These are phyloP conservation scores for Podila verticillata DNA, from an alignment of 192 early-diverging fungal species.

Conservation along the genomic window DNA sequence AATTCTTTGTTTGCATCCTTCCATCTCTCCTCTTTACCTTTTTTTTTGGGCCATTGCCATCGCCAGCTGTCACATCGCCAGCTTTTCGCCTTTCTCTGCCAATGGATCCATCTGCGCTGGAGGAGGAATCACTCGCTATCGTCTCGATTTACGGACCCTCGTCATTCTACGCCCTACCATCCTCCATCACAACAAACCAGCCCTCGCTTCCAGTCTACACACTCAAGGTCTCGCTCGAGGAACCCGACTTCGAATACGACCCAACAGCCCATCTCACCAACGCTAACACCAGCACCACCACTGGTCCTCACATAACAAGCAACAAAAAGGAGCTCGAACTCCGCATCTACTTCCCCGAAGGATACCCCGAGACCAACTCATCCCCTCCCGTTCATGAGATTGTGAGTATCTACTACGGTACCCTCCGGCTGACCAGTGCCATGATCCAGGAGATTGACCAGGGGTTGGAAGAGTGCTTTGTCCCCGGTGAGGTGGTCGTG, in stretches of 20 bases:
- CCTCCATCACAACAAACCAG: not conserved
- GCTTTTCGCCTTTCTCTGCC: not conserved
- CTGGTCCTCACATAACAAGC: not conserved
- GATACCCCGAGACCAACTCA: conserved; percentile 54
- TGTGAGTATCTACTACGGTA: conserved; percentile 62
- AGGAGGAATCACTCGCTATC: conserved; percentile 54
- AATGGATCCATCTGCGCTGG: conserved; percentile 20
- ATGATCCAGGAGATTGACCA: conserved; percentile 57
- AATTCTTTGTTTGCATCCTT: too few species aligned
- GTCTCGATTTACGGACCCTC: conserved; percentile 51
- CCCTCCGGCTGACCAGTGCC: conserved; percentile 50
- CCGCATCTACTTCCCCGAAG: conserved; percentile 55
- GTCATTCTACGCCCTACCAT: conserved; percentile 29
- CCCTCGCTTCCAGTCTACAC: conserved; percentile 21
- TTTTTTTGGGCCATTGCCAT: not conserved
- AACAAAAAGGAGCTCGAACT: conserved; percentile 38
- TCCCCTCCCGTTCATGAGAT: conserved; percentile 61
- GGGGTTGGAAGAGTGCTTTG: conserved; percentile 61
- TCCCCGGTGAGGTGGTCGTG: conserved; percentile 68
- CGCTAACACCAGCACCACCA: not conserved
- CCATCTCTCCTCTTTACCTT: not conserved
- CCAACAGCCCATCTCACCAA: conserved; percentile 3
- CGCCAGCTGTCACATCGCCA: too few species aligned
- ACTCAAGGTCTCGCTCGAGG: conserved; percentile 50
- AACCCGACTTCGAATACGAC: conserved; percentile 45